A percentile compares a stretch with the other conserved stretches of the same genome.
Conservation (phyloP, 106 monocot genomes). For the Xerophyta viscosa region DNA sequence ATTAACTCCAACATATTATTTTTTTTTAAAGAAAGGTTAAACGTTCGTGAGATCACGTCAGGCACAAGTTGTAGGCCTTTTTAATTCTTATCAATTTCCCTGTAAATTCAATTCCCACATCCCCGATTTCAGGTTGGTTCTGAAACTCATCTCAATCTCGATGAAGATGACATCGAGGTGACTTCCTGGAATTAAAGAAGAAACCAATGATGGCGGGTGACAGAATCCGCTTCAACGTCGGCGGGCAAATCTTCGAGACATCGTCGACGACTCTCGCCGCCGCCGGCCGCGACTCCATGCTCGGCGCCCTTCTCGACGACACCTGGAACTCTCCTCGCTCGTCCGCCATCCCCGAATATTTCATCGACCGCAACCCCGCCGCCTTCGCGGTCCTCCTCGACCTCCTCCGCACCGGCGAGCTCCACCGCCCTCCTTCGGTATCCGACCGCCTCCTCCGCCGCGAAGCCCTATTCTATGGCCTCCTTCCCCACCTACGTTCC, state of each 20-base stretch:
- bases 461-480: slow-evolving; percentile 77
- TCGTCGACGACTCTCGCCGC: slow-evolving; percentile 66
- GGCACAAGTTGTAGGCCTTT: no score
- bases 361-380: slow-evolving; percentile 81
- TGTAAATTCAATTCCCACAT: no score
- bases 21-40: no score
- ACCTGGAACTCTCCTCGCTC: slow-evolving; percentile 27
- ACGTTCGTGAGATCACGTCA: no score
- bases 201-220: no score
- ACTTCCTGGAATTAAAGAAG: no score
- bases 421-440: slow-evolving; percentile 44
- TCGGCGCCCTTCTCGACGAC: slow-evolving; percentile 70
- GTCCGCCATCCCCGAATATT: slow-evolving; percentile 31
- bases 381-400: slow-evolving; percentile 76
- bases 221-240: slow-evolving; percentile 75
- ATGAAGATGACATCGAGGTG: no score
- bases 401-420: slow-evolving; percentile 79
- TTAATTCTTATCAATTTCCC: no score
- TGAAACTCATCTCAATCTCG: no score
- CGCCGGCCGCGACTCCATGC: slow-evolving; percentile 76
- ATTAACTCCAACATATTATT: no score
- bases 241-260: slow-evolving; percentile 81
- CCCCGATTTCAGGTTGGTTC: no score
- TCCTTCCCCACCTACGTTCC: slow-evolving; percentile 60
- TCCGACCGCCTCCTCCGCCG: slow-evolving; percentile 50